Evolutionary conservation across 192 early-diverging fungal species (phyloP).

Genomic region (Backusella westeae): DNA sequence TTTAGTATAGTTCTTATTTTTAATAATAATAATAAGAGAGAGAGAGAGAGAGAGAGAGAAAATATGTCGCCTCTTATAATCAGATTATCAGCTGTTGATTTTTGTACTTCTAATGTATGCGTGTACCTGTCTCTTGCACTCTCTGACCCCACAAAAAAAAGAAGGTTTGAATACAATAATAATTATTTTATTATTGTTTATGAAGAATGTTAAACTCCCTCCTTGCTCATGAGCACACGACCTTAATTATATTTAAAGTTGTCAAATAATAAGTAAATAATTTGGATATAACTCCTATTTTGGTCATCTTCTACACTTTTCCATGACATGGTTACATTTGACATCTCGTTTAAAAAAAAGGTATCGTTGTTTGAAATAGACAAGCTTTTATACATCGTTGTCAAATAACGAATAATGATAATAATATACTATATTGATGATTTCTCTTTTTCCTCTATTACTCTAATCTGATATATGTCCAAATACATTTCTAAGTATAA

Average conservation of each 20-base stretch:
- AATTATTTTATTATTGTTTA: neutral
- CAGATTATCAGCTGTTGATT: neutral
- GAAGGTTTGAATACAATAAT: neutral
- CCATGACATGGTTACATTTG: neutral
- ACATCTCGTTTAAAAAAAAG: neutral
- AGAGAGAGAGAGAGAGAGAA: neutral
- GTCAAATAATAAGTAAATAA: neutral
- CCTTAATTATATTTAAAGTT: neutral
- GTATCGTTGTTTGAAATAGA: neutral
- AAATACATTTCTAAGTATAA: slow-evolving; percentile 5
- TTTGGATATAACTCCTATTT: neutral
- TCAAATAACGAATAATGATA: neutral
- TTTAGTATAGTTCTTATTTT: neutral
- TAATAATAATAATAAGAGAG: neutral
- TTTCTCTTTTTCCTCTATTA: neutral
- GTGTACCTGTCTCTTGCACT: neutral
- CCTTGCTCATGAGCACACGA: neutral
- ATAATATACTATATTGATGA: neutral
- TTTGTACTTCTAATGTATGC: neutral
- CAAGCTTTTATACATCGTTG: neutral
- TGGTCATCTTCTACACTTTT: neutral
- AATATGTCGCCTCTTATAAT: neutral
- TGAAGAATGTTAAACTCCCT: neutral
- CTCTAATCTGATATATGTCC: neutral
- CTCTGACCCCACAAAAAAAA: slow-evolving; percentile 1